Conservation (phyloP, 768 basidiomycete genomes). For the Phlebiopsis flavidoalba region DNA sequence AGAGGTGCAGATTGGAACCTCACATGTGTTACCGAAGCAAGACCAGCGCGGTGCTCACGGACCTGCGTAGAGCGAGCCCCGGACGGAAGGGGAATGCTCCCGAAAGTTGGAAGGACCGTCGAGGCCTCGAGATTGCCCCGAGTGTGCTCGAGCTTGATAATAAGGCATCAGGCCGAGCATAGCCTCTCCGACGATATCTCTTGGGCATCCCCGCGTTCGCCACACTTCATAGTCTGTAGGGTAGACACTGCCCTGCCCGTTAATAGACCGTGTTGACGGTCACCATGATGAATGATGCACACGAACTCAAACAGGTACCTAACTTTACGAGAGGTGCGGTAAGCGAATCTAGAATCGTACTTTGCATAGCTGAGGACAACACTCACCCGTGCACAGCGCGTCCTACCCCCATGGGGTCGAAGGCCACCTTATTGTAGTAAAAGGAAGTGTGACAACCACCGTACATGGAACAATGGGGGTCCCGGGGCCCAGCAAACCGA, state of each 20-base stretch:
- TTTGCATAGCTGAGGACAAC: background rate
- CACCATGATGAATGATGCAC: slow-evolving; percentile 1
- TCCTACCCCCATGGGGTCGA: too few species aligned
- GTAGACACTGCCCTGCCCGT: background rate
- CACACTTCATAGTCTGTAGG: background rate
- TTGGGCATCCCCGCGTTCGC: background rate
- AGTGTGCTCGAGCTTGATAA: background rate
- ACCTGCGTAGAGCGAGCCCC: slow-evolving; percentile 4
- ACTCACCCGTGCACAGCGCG: background rate
- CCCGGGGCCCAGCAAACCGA: too few species aligned
- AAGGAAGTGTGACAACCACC: too few species aligned
- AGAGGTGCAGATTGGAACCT: background rate
- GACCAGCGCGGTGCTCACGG: slow-evolving; percentile 3
- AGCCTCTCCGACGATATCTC: background rate
- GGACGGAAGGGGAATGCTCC: background rate
- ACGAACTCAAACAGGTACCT: background rate
- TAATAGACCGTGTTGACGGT: slow-evolving; percentile 1
- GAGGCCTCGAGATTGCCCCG: background rate
- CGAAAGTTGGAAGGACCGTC: background rate
- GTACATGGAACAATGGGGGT: too few species aligned
- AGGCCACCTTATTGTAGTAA: too few species aligned
- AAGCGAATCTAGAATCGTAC: background rate
- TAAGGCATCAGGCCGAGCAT: background rate
- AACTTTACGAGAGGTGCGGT: background rate
- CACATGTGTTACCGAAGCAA: background rate